Base-by-base conservation (phyloP, 129 eudicot genomes). In the Artemisia annua region DNA sequence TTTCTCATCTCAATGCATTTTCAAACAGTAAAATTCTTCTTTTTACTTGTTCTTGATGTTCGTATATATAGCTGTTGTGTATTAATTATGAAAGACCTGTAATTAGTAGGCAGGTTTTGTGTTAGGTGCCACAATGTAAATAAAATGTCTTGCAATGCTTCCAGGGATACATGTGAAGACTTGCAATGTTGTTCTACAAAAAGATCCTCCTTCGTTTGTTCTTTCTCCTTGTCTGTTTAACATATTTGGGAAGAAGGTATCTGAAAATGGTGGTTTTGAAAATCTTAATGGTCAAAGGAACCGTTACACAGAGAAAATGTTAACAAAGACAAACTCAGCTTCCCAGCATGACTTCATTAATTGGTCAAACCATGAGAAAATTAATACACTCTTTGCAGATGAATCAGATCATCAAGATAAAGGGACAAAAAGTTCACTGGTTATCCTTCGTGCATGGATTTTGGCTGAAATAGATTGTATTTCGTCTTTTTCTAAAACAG, bases 81-180 rank as follows among this genome's bases (percentile, higher is more conserved):
- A 4, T 52, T 13, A 52, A 13, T 17, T 52, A 17, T 52, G 57
- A 13, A 52, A 52, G 15, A 52, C 18, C 15, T 52, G n/a, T 52
- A 17, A 39, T 39, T 39, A 52, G 57, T 52, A 52, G 18, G 18
- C 57, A 52, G 7, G 0, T 26, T 11, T 48, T 9, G 22, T 39
- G 20, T 60, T 59, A 35, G 59, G 61, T 48, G 13, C 13, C 28
- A 15, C 51, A 61, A 73, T 62, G 26, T 64, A 64, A 74, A 43
- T 55, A 11, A 15, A 70, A 49, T 16, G 44, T 62, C 20, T 20
- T 52, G 24, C 79, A 77, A 48, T 60, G 54, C 62, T 71, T 84
- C 69, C 88, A 95, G 99, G 97, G 96, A 79, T 95, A 57, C 83
- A 90, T 85, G 77, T 88, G 77, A 87, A 79, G 78, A 74, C 59